A percentile compares a stretch with the other conserved stretches of the same genome.
Conservation (phyloP, 768 basidiomycete genomes). For the Boletus vinaceobasis region DNA sequence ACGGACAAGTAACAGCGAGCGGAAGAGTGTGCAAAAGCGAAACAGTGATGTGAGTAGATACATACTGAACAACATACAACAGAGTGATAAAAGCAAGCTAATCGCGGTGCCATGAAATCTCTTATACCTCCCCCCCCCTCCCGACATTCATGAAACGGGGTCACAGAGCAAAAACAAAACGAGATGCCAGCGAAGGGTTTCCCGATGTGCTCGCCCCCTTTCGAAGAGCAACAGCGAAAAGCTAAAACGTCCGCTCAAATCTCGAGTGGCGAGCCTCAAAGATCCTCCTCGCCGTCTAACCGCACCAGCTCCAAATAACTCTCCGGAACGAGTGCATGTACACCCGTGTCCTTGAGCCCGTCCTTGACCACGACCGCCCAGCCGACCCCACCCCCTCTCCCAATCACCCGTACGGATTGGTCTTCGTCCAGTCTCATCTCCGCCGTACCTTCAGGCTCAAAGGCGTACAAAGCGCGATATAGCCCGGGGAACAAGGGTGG, state of each 20-base stretch:
- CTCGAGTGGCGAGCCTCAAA: background rate
- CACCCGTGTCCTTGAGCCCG: constrained; percentile 32
- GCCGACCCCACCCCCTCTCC: constrained; percentile 73
- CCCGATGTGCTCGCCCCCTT: background rate
- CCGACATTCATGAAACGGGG: background rate
- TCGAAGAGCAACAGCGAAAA: background rate
- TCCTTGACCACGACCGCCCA: constrained; percentile 70
- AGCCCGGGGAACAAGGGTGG: constrained; percentile 58
- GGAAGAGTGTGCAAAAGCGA: background rate
- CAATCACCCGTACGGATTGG: constrained; percentile 69
- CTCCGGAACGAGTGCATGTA: constrained; percentile 75
- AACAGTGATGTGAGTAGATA: constrained; percentile 2
- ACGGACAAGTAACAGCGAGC: background rate
- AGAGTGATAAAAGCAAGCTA: constrained; percentile 8
- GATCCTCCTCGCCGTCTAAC: constrained; percentile 28
- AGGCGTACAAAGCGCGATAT: constrained; percentile 75
- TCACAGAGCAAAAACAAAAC: background rate
- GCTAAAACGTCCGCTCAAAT: background rate
- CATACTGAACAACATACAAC: constrained; percentile 16
- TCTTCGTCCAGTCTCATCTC: constrained; percentile 82
- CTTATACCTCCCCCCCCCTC: background rate
- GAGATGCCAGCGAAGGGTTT: constrained; percentile 15
- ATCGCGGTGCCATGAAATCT: background rate
- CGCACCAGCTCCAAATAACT: constrained; percentile 65
- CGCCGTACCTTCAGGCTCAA: constrained; percentile 75